Percentiles rank a stretch among this genome's conserved stretches.
These are phyloP conservation scores for Catunica adiposa DNA, from an alignment of 2,329 filamentous ascomycete species.

Conservation along the genomic window DNA sequence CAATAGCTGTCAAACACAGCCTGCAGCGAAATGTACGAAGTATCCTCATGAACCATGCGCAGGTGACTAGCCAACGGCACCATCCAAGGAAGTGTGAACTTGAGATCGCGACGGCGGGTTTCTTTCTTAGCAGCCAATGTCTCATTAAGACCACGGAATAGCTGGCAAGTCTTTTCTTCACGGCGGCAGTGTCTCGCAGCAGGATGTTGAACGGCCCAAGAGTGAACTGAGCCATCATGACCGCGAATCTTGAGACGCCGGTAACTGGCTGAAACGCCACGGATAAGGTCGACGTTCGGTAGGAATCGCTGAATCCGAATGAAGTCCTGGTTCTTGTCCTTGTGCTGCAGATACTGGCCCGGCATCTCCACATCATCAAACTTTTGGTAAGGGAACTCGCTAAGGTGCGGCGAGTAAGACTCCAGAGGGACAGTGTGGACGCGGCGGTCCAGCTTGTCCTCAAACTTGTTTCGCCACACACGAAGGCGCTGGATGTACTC, in stretches of 20 bases:
- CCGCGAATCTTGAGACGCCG: conserved; percentile 88
- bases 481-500: conserved; percentile 97
- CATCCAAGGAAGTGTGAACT: conserved; percentile 93
- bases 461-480: conserved; percentile 92
- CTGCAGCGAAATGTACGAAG: conserved; percentile 85
- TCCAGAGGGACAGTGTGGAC: conserved; percentile 60
- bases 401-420: conserved; percentile 73
- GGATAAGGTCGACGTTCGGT: conserved; percentile 82
- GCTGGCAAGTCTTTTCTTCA: conserved; percentile 85
- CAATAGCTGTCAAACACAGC: conserved; percentile 95
- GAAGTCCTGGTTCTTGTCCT: conserved; percentile 98
- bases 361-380: conserved; percentile 98
- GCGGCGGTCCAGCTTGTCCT: conserved; percentile 86
- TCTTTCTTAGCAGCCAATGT: conserved; percentile 86
- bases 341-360: conserved; percentile 90
- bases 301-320: conserved; percentile 94
- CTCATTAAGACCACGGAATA: conserved; percentile 96
- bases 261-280: conserved; percentile 80
- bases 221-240: conserved; percentile 91
- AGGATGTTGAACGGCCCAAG: conserved; percentile 91
- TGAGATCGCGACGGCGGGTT: conserved; percentile 77
- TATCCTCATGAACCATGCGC: conserved; percentile 86
- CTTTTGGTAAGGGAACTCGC: conserved; percentile 93
- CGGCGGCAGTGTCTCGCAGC: conserved; percentile 80
- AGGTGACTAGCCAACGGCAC: conserved; percentile 89